phyloP scores from a whole-genome alignment of 208 protist genomes.

The Balamuthia mandrillaris region DNA sequence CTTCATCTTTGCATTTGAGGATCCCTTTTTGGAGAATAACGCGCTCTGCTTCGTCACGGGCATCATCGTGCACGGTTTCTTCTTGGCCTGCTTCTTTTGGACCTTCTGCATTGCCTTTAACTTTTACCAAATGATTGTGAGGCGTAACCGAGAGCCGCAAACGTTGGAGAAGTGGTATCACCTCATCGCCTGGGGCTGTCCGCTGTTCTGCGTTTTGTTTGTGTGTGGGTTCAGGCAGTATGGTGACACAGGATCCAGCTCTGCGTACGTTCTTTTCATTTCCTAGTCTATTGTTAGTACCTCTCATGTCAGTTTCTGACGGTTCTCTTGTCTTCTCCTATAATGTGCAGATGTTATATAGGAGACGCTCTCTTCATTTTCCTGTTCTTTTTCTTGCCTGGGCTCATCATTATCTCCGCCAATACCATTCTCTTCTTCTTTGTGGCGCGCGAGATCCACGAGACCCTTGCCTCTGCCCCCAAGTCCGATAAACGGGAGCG shows the following conservation, averaged over 20 bases:
- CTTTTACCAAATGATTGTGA: constrained; percentile 60
- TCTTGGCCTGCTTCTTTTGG: constrained; percentile 55
- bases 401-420: constrained; percentile 51
- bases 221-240: constrained; percentile 46
- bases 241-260: constrained; percentile 47
- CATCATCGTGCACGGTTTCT: constrained; percentile 55
- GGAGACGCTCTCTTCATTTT: constrained; percentile 47
- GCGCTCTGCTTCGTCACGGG: constrained; percentile 25
- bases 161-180: constrained; percentile 57
- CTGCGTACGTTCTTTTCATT: not conserved
- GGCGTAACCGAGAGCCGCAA: constrained; percentile 53
- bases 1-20: constrained; percentile 27
- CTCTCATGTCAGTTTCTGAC: not conserved
- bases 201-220: constrained; percentile 38
- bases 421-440: constrained; percentile 60
- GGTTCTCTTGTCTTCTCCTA: not conserved
- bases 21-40: not conserved
- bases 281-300: not conserved
- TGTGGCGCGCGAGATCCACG: constrained; percentile 59
- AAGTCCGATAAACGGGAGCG: constrained; percentile 50
- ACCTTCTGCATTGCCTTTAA: constrained; percentile 59
- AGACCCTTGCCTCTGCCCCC: constrained; percentile 48
- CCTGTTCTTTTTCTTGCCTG: constrained; percentile 59
- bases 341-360: constrained; percentile 50
- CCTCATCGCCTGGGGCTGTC: constrained; percentile 47